Evolutionary conservation across 192 early-diverging fungal species (phyloP), one percentile per base, ranked within the genome.

Genomic region (Funneliformis geosporum): DNA sequence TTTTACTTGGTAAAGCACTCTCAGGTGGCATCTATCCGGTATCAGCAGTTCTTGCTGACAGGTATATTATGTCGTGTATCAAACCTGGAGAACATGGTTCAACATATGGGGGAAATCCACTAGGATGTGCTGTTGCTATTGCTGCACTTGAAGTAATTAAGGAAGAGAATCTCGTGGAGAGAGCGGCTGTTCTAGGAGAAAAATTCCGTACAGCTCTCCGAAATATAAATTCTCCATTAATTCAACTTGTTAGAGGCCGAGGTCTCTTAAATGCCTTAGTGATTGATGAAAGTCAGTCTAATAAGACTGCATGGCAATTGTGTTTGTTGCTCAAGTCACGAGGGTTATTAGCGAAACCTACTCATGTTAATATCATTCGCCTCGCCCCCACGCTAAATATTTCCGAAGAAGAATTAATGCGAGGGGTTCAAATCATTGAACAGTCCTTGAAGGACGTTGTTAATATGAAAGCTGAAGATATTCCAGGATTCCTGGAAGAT

Each of bases 21-120:
- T 95, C 94, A 42, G 98, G 96, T 47, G 98, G 98, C 75, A 89
- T 96, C 44, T 99, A 99, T 87, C 98, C 98, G 9, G 96, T 99
- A 80, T 92, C 92, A 70, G 95, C 95, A n/a, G 95, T 97, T 75
- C 88, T 99, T 61, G 90, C 96, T 69, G 91, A 90, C 80, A 89
- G 89, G 73, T 91, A 93, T 60, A 84, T 94, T 42, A 94, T 95
- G 93, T 88, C 95, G 11, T 91, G 88, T 75, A 94, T 95, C 80
- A 88, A 91, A 83, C 93, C 94, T 43, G 95, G 95, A 73, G 96
- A 99, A 87, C 98, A 99, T 85, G 98, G 98, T 7, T 95, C 93
- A 43, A 99, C 98, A 21, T 99, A 97, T 81, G 98, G 98, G 60
- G 97, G 97, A 62, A 99, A 98, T 87, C 96, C 97, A 42, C 89